Evolutionary conservation across 495 filamentous ascomycete species (phyloP), one percentile per base, ranked within the genome.

Genomic region (Podospora didyma): DNA sequence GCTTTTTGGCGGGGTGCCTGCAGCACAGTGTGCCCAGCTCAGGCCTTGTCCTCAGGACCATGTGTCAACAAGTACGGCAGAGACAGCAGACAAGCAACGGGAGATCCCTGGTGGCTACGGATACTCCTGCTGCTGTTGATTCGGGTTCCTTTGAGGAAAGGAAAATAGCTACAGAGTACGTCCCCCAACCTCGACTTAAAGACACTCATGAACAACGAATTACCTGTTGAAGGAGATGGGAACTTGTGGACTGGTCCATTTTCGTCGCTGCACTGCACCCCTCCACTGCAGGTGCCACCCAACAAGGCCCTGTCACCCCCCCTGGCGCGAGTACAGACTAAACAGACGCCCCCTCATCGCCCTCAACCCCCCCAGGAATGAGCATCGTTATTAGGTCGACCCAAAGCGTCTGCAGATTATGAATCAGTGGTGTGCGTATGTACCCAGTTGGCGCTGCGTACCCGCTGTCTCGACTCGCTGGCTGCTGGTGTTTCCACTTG

Each of bases 401-500:
- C 39, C 39, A 14, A 17, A 3, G n/a, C 14, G 39, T 52, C 31
- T 37, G 14, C 35, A 10, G 17, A 16, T 53, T 42, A 31, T 41
- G 26, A 31, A 31, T 31, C 26, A 31, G 26, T 31, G 26, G 26
- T 31, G 26, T 31, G 26, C 26, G 26, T 17, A 42, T 42, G 39
- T 42, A 42, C 39, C 39, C n/a, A 42, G 39, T 17, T 16, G 39
- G 14, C 47, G 20, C 57, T 46, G 45, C 46, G 44, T 65, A 53
- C 56, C 56, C 56, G 56, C 60, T n/a, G 39, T 50, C 45, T 53
- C 49, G 47, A 37, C 51, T 56, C 49, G 49, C 47, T 48, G 26
- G 46, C 42, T n/a, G n/a, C n/a, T 56, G 26, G 46, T 41, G 61
- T 59, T 61, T 59, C 63, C 63, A 59, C 61, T 49, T 53, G 4